Percentiles rank a stretch among this genome's conserved stretches.
Evolutionary conservation across 768 basidiomycete species (phyloP).

Genomic region (Ephemerocybe angulata): DNA sequence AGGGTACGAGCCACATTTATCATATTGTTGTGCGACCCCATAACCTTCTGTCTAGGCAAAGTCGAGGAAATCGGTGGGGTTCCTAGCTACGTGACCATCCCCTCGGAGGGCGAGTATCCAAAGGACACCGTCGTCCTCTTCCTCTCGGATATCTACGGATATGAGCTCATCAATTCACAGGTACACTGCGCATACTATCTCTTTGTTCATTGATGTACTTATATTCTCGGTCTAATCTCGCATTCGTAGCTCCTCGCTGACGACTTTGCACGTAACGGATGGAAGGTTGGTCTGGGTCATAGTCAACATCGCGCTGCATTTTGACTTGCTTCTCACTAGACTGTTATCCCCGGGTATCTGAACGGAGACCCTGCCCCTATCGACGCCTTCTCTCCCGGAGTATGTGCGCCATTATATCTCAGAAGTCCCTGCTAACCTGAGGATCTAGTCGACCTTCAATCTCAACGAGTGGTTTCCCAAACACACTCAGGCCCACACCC

Average conservation of each 20-base stretch:
- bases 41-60: constrained; percentile 47
- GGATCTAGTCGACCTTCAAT: background rate
- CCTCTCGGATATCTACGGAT: constrained; percentile 51
- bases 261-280: constrained; percentile 43
- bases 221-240: background rate
- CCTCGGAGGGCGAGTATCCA: constrained; percentile 42
- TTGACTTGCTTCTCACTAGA: constrained; percentile 21
- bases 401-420: constrained; percentile 20
- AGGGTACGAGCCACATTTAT: no score
- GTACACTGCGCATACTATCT: constrained; percentile 22
- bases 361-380: constrained; percentile 38
- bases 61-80: constrained; percentile 45
- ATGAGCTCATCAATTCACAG: constrained; percentile 42
- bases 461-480: constrained; percentile 36
- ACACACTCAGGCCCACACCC: constrained; percentile 39
- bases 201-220: background rate
- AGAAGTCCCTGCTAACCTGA: constrained; percentile 30
- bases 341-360: constrained; percentile 39
- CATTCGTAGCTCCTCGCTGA: constrained; percentile 38
- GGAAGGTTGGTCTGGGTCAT: constrained; percentile 28
- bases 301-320: background rate
- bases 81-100: constrained; percentile 50
- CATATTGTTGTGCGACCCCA: no score
- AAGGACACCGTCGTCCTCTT: constrained; percentile 55
- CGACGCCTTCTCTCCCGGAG: constrained; percentile 32